phyloP scores from a whole-genome alignment of 805 yeast species.

The Wickerhamiella allomyrinae region DNA sequence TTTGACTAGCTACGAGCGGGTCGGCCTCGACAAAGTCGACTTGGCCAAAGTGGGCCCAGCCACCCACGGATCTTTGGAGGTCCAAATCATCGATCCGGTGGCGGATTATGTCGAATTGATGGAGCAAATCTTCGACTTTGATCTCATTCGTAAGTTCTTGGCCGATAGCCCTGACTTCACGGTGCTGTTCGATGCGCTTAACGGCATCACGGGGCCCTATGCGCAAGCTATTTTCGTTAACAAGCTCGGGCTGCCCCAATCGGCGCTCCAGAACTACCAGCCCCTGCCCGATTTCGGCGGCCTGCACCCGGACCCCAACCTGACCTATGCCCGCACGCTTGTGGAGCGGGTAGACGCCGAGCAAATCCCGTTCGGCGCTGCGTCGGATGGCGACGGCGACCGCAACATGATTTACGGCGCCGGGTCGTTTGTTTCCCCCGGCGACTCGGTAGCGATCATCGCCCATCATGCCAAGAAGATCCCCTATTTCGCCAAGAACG shows the following conservation, averaged over 20 bases:
- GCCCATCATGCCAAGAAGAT: slow-evolving; percentile 80
- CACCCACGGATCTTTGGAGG: slow-evolving; percentile 36
- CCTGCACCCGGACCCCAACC: slow-evolving; percentile 92
- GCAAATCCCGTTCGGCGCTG: slow-evolving; percentile 86
- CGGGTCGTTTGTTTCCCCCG: slow-evolving; percentile 89
- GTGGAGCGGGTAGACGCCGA: slow-evolving; percentile 76
- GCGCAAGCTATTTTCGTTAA: slow-evolving; percentile 72
- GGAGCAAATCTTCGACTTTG: slow-evolving; percentile 79
- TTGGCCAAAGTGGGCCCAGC: slow-evolving; percentile 40
- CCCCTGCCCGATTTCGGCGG: slow-evolving; percentile 95
- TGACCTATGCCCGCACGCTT: slow-evolving; percentile 80
- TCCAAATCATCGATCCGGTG: slow-evolving; percentile 76
- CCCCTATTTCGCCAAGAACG: slow-evolving; percentile 80
- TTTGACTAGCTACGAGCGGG: slow-evolving; percentile 43
- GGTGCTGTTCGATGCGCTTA: slow-evolving; percentile 75
- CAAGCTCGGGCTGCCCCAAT: slow-evolving; percentile 62
- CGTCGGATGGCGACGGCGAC: slow-evolving; percentile 99
- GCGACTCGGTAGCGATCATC: slow-evolving; percentile 94
- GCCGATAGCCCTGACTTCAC: slow-evolving; percentile 41
- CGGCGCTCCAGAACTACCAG: slow-evolving; percentile 59
- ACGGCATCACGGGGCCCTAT: slow-evolving; percentile 96
- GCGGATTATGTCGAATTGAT: slow-evolving; percentile 62
- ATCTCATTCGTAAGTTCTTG: slow-evolving; percentile 59
- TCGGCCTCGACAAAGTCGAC: slow-evolving; percentile 51
- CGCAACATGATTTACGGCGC: slow-evolving; percentile 97